Base-by-base conservation (phyloP, 2,329 filamentous ascomycete species). In the Pseudocercospora eumusae region DNA sequence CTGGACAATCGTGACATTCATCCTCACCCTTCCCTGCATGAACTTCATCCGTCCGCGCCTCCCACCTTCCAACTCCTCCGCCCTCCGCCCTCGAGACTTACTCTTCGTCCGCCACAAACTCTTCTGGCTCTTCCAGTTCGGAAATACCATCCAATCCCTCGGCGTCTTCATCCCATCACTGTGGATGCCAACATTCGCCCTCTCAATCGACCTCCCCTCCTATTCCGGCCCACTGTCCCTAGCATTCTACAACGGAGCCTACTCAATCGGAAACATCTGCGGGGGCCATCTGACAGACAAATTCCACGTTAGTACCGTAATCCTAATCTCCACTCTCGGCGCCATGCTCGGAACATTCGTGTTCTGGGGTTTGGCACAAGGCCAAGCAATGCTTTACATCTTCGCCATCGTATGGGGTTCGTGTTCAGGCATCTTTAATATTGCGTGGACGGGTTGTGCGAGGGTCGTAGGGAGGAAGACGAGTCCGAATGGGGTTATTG, bases 301-400 rank as follows among this genome's bases (percentile, higher is more conserved):
- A 21, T 76, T 73, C 50, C 72, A 78, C 59, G 74, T 79, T 13
- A 74, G 74, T 0, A 74, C 73, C 8, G 77, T 73, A 31, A 73
- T 80, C 6, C 57, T 76, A 2, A 69, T 78, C 13, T 75, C 75
- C 5, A 74, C 75, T 0, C 53, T 77, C 15, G 76, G 75, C 8
- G 74, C 74, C 21, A 69, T 74, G 4, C 36, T 74, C 4, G 69
- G 73, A 2, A 75, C 77, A 1, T 78, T 81, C 64, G 67, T 81
- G 20, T 72, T 83, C 28, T 82, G 82, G 74, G 79, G 80, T 15
- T 65, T 81, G 0, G 75, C 78, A 1, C 80, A 79, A 11, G 76
- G 71, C 20, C 62, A 79, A 45, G 62, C 75, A 15, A 71, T 74
- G 64, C 67, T 81, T 0, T 80, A 79, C 62, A 63, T 78, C 25